Base-by-base conservation (phyloP, 805 yeast genomes). In the Candida hungchunana region DNA sequence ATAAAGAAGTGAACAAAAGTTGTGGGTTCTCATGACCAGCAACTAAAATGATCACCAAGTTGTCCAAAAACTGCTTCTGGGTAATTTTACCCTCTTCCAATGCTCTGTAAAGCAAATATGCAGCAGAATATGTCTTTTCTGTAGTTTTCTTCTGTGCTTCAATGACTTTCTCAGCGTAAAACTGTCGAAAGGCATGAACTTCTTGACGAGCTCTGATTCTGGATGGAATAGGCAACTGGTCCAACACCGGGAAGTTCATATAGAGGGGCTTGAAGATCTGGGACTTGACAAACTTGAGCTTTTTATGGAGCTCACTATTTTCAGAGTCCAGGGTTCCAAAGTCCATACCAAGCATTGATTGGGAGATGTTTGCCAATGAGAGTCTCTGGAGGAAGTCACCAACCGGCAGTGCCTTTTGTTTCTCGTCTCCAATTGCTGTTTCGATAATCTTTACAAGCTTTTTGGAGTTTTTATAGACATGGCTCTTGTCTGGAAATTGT, bases 1-100 rank as follows among this genome's bases (percentile, higher is more conserved):
- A 43, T 6, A 69, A 47, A 0, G 78, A 70, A 1, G 71, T 63
- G 41, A 75, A 46, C 9, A 75, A 53, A 17, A 77, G 48, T 40
- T 74, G 76, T 0, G 82, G 82, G 42, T 77, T 77, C 45, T 77
- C 82, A 51, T 77, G 82, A 0, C 82, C 82, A 0, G 82, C 82
- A 29, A 77, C 71, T 47, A 76, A 53, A 4, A 74, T 59, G 13
- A 77, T 75, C 7, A 74, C 68, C 13, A 73, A 61, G 51, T 77
- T 77, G 47, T 77, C 82, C 3, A 62, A 53, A 35, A 74, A 63
- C 44, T 76, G 80, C 32, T 66, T 62, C 34, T 64, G 56, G 3
- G 70, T 59, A 3, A 77, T 59, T 4, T 42, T 34, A 0, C 64
- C 69, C 7, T 43, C 42, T 6, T 63, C 52, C 27, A 60, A 53